Conservation (phyloP, 2,329 filamentous ascomycete species). For the Phaeosphaeria sp. region DNA sequence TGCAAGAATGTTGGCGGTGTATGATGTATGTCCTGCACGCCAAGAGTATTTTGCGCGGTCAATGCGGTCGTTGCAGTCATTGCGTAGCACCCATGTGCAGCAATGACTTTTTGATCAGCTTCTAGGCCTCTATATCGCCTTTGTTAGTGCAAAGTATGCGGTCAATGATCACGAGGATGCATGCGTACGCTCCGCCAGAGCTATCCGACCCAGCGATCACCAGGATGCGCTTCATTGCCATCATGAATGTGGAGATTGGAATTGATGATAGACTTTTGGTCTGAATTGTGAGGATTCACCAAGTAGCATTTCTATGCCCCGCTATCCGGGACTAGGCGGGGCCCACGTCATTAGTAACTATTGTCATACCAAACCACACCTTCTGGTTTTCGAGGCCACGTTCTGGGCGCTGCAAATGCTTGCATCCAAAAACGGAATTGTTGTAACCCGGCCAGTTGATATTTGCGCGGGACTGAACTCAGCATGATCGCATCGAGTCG, state of each 20-base stretch:
- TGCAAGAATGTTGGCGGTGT: slow-evolving; percentile 79
- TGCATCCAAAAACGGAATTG: no score
- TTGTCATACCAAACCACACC: not conserved
- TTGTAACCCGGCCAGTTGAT: no score
- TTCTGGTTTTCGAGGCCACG: not conserved
- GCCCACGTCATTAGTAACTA: slow-evolving; percentile 26
- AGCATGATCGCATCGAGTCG: not conserved
- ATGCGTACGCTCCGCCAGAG: slow-evolving; percentile 81
- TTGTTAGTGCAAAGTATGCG: slow-evolving; percentile 15
- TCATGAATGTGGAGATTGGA: slow-evolving; percentile 11
- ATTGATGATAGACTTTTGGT: slow-evolving; percentile 1
- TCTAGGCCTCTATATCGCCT: slow-evolving; percentile 75
- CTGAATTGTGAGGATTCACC: slow-evolving; percentile 9
- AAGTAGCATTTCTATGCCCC: slow-evolving; percentile 25
- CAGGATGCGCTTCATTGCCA: slow-evolving; percentile 64
- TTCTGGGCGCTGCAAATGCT: no score
- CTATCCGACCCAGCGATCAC: slow-evolving; percentile 89
- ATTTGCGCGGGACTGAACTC: no score
- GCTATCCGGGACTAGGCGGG: slow-evolving; percentile 33
- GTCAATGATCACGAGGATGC: slow-evolving; percentile 18
- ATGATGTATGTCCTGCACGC: slow-evolving; percentile 80
- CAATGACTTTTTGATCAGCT: slow-evolving; percentile 93
- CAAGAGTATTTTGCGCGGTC: slow-evolving; percentile 93
- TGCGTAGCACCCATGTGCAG: slow-evolving; percentile 90
- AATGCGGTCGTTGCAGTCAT: slow-evolving; percentile 95